These are phyloP conservation scores for Monosporascus ibericus DNA, from an alignment of 2,329 filamentous ascomycete genomes.

Conservation along the genomic window DNA sequence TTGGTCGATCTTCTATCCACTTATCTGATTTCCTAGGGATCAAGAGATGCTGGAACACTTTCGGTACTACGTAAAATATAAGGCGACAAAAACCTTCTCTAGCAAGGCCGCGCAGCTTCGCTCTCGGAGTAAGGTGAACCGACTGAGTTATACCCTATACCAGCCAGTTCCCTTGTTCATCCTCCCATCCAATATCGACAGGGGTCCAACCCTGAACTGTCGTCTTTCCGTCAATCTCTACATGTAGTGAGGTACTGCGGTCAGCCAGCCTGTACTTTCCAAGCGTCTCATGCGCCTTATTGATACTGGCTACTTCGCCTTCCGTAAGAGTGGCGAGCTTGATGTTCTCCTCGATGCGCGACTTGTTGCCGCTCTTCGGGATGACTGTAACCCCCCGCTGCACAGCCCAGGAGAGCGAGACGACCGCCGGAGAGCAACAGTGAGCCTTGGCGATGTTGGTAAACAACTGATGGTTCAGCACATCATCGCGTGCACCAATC, in stretches of 20 bases:
- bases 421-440: conserved; percentile 16
- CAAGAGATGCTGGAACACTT: too few relatives aligned
- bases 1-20: too few relatives aligned
- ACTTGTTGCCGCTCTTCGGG: conserved; percentile 16
- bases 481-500: conserved; percentile 8
- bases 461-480: conserved; percentile 18
- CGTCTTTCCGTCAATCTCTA: conserved; percentile 15
- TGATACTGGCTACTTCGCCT: conserved; percentile 20
- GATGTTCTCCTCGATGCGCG: conserved; percentile 19
- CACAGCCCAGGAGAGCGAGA: conserved; percentile 21
- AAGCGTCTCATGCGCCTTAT: conserved; percentile 18
- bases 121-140: too few relatives aligned
- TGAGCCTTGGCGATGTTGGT: conserved; percentile 17
- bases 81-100: too few relatives aligned
- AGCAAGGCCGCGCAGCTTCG: too few relatives aligned
- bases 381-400: conserved; percentile 20
- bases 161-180: conserved; percentile 22
- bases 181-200: conserved; percentile 22
- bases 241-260: conserved; percentile 6
- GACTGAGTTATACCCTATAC: background rate
- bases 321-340: conserved; percentile 18
- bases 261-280: conserved; percentile 13
- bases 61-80: too few relatives aligned
- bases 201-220: conserved; percentile 18
- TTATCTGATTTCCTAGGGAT: too few relatives aligned